These are phyloP conservation scores for Cyberlindnera maclurae DNA, from an alignment of 805 yeast species.

Conservation along the genomic window DNA sequence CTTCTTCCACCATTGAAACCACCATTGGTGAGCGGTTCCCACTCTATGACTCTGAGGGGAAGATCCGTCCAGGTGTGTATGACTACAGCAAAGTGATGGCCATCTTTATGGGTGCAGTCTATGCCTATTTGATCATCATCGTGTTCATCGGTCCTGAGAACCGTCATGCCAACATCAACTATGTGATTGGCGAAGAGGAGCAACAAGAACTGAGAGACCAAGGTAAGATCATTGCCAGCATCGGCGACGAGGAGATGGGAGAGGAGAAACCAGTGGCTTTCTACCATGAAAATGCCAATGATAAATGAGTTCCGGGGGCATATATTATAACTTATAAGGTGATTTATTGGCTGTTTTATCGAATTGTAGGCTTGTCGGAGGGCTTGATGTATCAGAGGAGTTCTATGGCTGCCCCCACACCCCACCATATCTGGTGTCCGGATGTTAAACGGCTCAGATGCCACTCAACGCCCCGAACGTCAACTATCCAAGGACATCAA, in stretches of 20 bases:
- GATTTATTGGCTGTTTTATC: too few species aligned
- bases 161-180: slow-evolving; percentile 27
- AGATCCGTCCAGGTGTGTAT: slow-evolving; percentile 25
- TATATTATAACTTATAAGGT: too few species aligned
- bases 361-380: too few species aligned
- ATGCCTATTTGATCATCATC: slow-evolving; percentile 42
- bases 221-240: slow-evolving; percentile 20
- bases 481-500: too few species aligned
- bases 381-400: too few species aligned
- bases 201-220: slow-evolving; percentile 16
- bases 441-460: too few species aligned
- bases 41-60: slow-evolving; percentile 21
- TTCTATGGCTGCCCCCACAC: too few species aligned
- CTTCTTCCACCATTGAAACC: slow-evolving; percentile 63
- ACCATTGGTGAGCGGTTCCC: slow-evolving; percentile 55
- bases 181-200: slow-evolving; percentile 18
- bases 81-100: slow-evolving; percentile 60
- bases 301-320: not conserved
- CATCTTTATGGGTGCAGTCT: slow-evolving; percentile 58
- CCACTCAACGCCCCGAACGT: too few species aligned
- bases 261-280: slow-evolving; percentile 9
- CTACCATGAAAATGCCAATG: slow-evolving; percentile 2
- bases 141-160: slow-evolving; percentile 58
- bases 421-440: too few species aligned
- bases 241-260: slow-evolving; percentile 11